phyloP scores from a whole-genome alignment of 805 yeast species.

The Candida chauliodis region DNA sequence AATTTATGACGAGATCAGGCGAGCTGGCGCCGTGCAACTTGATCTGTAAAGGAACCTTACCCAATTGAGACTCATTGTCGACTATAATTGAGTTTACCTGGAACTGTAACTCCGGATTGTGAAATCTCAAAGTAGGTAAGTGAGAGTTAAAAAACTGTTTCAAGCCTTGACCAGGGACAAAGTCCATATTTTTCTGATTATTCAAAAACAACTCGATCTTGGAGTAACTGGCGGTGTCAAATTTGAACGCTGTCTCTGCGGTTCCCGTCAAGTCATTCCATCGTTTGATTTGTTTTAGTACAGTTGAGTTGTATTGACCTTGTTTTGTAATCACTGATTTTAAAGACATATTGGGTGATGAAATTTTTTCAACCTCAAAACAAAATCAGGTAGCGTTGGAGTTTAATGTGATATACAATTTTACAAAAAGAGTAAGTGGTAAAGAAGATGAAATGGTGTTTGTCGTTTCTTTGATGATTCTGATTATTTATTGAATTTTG shows the following conservation, averaged over 20 bases:
- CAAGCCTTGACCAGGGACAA: slow-evolving; percentile 60
- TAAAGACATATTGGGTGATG: slow-evolving; percentile 5
- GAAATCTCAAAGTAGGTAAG: slow-evolving; percentile 76
- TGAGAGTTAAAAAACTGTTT: slow-evolving; percentile 71
- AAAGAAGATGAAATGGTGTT: too few relatives aligned
- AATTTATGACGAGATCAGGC: slow-evolving; percentile 46
- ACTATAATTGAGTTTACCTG: slow-evolving; percentile 54
- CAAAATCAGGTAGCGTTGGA: neutral
- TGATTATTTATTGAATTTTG: too few relatives aligned
- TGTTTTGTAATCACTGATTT: slow-evolving; percentile 2
- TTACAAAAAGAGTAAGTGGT: too few relatives aligned
- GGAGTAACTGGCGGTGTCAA: slow-evolving; percentile 20
- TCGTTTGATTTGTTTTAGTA: slow-evolving; percentile 47
- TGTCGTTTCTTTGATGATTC: too few relatives aligned
- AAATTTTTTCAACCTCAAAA: neutral
- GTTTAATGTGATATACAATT: too few relatives aligned
- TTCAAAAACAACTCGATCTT: slow-evolving; percentile 51
- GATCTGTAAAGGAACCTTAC: slow-evolving; percentile 44
- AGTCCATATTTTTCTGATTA: slow-evolving; percentile 31
- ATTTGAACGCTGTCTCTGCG: slow-evolving; percentile 33
- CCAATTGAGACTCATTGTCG: slow-evolving; percentile 35
- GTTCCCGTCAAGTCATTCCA: slow-evolving; percentile 51
- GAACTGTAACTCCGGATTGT: slow-evolving; percentile 70
- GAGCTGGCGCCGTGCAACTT: slow-evolving; percentile 31
- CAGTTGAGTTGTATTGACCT: slow-evolving; percentile 24